Base-by-base conservation (phyloP, 106 monocot species). In the Alisma plantagoaquatica region DNA sequence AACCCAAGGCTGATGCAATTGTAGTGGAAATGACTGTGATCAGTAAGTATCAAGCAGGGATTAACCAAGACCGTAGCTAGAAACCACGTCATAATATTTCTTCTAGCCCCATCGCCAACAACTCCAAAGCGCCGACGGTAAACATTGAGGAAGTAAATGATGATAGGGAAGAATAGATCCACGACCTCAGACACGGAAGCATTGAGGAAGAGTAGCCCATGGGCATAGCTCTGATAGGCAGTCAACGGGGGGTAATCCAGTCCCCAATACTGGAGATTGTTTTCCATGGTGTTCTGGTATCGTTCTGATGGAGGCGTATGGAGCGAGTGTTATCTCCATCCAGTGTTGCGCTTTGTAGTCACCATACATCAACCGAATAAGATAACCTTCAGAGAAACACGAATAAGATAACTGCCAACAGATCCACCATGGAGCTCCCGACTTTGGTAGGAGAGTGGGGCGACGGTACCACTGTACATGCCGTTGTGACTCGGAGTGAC, bases 251-350 rank as follows among this genome's bases (percentile, higher is more conserved):
- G 98, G 70, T 98, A 98, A 57, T 98, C 98, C 48, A 98, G 89
- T 56, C 98, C 98, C 98, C 89, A 98, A 43, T 98, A 98, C 31
- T 78, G 31, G 54, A 98, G 81, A 43, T 90, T 72, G 69, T 98
- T 98, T 22, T 45, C 35, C 19, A 78, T 52, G 52, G 79, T 71
- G 57, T 86, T 98, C 25, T 72, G 67, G 70, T 98, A 98, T 89
- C 98, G 90, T 19, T 85, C 68, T 23, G 43, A 23, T 1, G 63
- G 23, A 8, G 85, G 72, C 18, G 76, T 74, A 51, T 98, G 73
- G 51, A 90, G n/a, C n/a, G n/a, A n/a, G 68, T n/a, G 98, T 79
- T 61, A 98, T 75, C 84, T 98, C 98, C 98, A 98, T 98, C 98
- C 98, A 98, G 43, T 98, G 98, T 20, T 89, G 98, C 7, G 98